Evolutionary conservation across 495 filamentous ascomycete genomes (phyloP).

Genomic region (Staphylotrichum longicolle): DNA sequence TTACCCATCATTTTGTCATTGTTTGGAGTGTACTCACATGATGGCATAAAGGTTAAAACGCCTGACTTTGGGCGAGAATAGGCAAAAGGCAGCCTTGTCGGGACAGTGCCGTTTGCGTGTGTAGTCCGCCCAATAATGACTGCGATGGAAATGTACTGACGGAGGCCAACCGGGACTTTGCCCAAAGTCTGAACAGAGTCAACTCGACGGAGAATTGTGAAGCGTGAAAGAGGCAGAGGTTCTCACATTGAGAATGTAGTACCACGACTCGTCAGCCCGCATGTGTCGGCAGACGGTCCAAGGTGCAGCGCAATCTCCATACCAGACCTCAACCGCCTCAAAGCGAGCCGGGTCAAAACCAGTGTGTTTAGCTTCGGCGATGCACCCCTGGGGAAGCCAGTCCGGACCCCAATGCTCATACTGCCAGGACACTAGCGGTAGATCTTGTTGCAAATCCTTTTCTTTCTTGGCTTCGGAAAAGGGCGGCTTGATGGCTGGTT

Average conservation of each 20-base stretch:
- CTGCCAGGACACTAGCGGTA: constrained; percentile 1
- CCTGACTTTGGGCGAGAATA: constrained; percentile 22
- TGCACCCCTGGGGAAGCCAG: constrained; percentile 23
- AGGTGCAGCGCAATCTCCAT: constrained; percentile 22
- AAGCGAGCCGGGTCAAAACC: constrained; percentile 18
- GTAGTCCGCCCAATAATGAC: constrained; percentile 17
- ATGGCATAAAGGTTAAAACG: constrained; percentile 9
- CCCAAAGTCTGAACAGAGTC: constrained; percentile 17
- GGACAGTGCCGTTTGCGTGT: not conserved
- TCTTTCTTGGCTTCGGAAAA: constrained; percentile 23
- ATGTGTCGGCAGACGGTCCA: constrained; percentile 30
- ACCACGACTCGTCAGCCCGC: constrained; percentile 16
- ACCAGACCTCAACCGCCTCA: constrained; percentile 23
- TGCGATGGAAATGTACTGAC: constrained; percentile 23
- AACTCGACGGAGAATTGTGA: not conserved
- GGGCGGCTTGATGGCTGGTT: constrained; percentile 19
- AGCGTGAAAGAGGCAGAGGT: not conserved
- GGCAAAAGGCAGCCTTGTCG: constrained; percentile 12
- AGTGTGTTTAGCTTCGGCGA: constrained; percentile 20
- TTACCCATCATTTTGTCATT: too few species aligned
- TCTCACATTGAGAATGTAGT: constrained; percentile 20
- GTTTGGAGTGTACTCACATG: not conserved
- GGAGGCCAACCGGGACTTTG: constrained; percentile 30
- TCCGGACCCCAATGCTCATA: constrained; percentile 13
- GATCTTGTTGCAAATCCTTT: constrained; percentile 10